phyloP scores from a whole-genome alignment of 2,329 filamentous ascomycete genomes.

The Tricladium varicosporioides region DNA sequence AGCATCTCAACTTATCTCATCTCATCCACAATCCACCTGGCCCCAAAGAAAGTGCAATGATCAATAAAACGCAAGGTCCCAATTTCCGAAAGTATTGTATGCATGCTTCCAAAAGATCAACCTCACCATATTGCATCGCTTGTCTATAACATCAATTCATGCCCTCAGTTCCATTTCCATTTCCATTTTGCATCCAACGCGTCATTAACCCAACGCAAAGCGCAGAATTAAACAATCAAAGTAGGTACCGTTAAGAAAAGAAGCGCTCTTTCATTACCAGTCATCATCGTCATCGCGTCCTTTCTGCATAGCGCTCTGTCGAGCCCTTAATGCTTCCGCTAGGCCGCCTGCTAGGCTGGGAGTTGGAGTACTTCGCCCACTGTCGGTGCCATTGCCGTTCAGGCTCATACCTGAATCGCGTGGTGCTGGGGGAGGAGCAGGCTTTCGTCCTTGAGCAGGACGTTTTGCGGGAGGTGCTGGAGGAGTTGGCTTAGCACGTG shows the following conservation, averaged over 20 bases:
- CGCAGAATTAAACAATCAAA: not conserved
- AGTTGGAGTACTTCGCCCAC: conserved; percentile 70
- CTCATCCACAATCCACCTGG: no score
- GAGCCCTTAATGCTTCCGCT: conserved; percentile 73
- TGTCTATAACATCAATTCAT: not conserved
- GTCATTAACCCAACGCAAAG: not conserved
- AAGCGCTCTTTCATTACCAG: conserved; percentile 26
- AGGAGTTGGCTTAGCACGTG: conserved; percentile 32
- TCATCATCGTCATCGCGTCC: conserved; percentile 40
- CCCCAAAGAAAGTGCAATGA: no score
- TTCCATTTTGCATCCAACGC: not conserved
- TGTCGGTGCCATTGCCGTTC: conserved; percentile 53
- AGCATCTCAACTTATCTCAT: no score
- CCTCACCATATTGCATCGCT: not conserved
- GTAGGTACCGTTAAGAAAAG: no score
- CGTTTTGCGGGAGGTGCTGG: conserved; percentile 66
- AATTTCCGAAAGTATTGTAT: not conserved
- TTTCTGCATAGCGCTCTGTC: conserved; percentile 68
- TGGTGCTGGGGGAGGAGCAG: conserved; percentile 61
- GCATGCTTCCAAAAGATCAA: not conserved
- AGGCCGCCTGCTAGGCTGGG: conserved; percentile 71
- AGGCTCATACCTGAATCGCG: conserved; percentile 70
- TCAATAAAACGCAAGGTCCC: no score
- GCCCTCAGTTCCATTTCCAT: no score
- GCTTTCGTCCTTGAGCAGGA: conserved; percentile 70